These are phyloP conservation scores for Oryza glaberrima DNA, from an alignment of 176 grass and related monocot genomes.

Conservation along the genomic window DNA sequence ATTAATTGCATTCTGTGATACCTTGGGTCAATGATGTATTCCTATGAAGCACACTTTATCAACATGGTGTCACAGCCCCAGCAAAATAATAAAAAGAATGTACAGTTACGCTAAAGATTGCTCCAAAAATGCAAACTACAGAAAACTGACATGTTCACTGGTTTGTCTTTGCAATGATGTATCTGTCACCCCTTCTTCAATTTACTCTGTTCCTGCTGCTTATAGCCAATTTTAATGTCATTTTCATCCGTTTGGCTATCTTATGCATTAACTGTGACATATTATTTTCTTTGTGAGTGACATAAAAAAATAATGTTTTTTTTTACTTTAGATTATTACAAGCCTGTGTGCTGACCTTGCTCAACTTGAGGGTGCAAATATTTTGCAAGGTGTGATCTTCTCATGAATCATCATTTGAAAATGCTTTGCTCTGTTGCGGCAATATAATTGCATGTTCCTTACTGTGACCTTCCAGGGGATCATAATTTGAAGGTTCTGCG, in stretches of 20 bases:
- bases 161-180: conserved; percentile 3
- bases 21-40: conserved; percentile 26
- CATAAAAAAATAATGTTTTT: conserved; percentile 25
- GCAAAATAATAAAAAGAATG: background rate
- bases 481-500: conserved; percentile 50
- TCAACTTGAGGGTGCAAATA: conserved; percentile 59
- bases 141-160: background rate
- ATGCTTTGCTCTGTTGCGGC: background rate
- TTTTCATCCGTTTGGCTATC: conserved; percentile 22
- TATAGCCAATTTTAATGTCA: background rate
- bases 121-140: background rate
- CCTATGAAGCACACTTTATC: conserved; percentile 8
- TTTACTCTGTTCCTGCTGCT: background rate
- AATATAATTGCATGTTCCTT: conserved; percentile 5
- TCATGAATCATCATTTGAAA: conserved; percentile 17
- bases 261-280: conserved; percentile 9
- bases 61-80: background rate
- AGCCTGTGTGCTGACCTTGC: conserved; percentile 57
- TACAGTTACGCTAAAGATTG: conserved; percentile 2
- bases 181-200: conserved; percentile 7
- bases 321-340: conserved; percentile 51
- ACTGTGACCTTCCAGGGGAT: conserved; percentile 46
- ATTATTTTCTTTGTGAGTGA: background rate
- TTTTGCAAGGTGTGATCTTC: conserved; percentile 60
- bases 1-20: conserved; percentile 15